Base-by-base conservation (phyloP, 108 stramenopile species). In the Nannochloropsis salina region DNA sequence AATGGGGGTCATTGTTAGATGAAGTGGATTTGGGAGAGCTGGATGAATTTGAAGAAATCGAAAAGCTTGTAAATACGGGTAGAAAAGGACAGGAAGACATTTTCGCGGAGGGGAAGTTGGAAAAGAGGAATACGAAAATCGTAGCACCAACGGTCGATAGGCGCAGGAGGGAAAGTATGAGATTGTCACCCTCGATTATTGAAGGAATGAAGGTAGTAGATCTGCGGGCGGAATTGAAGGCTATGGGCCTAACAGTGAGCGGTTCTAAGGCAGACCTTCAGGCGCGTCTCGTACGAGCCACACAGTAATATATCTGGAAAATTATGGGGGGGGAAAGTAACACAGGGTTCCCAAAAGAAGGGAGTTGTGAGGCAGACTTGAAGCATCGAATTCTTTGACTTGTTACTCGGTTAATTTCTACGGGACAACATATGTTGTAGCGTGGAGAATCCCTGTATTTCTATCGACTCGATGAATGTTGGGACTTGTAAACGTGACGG, bases 251-350 rank as follows among this genome's bases (percentile, higher is more conserved):
- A 15, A 44, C 89, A 20, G 88, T 87, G 41, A 86, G 85, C 85
- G 89, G 89, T 2, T 85, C 88, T 43, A 89, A 89, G 86, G 89
- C 87, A 15, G 89, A 44, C 11, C 89, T 89, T 9, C 45, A 44
- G 40, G 87, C 81, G 86, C 85, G 89, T 41, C 89, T 89, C 43
- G 31, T 88, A 44, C 80, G 31, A 45, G 61, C 61, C 20, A 74
- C 61, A 6, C 20, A 6, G 0, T 74, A 74, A 74, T 15, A 74
- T n/a, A n/a, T n/a, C 31, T 31, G n/a, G 61, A 74, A 74, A 74
- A 74, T 15, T 15, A 74, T 15, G 8, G n/a, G 0, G 61, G 47
- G 1, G 6, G 2, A 74, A 74, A n/a, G 61, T 51, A 1, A 31
- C 31, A 31, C 31, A 31, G 31, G 31, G 31, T 31, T 31, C 31